A percentile compares a stretch with the other conserved stretches of the same genome.
phyloP scores from a whole-genome alignment of 495 filamentous ascomycete species.

The Xylaria flabelliformis region DNA sequence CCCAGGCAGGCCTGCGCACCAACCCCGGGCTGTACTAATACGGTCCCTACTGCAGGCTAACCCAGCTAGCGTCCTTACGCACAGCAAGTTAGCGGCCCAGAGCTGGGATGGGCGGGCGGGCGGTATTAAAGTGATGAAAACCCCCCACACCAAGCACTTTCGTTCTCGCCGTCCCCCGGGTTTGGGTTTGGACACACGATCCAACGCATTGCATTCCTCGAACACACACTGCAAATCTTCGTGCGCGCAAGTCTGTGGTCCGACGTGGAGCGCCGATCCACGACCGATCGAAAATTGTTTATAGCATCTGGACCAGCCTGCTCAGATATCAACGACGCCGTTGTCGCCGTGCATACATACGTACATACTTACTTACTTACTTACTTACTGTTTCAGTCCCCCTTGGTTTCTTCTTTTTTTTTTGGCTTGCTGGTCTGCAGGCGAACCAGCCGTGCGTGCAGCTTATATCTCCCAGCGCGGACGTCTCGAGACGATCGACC shows the following conservation, averaged over 20 bases:
- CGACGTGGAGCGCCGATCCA: not conserved
- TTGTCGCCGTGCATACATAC: not conserved
- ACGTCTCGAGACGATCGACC: not conserved
- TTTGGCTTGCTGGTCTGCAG: not conserved
- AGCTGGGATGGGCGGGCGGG: conserved; percentile 14
- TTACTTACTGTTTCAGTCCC: not conserved
- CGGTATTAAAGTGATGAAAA: conserved; percentile 23
- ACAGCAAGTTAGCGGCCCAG: conserved; percentile 14
- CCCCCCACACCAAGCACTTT: conserved; percentile 22
- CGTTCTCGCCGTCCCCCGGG: conserved; percentile 24
- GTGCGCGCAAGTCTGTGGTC: conserved; percentile 12
- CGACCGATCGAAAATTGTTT: conserved; percentile 3
- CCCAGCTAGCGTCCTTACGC: conserved; percentile 8
- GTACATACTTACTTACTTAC: too few species aligned
- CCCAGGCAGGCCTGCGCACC: not conserved
- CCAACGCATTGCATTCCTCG: conserved; percentile 7
- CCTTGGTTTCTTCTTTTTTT: not conserved
- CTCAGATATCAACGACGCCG: conserved; percentile 2
- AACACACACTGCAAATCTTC: conserved; percentile 1
- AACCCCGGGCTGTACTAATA: conserved; percentile 5
- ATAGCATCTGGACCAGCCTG: not conserved
- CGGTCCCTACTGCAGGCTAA: conserved; percentile 8
- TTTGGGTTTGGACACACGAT: conserved; percentile 17
- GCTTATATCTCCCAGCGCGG: not conserved
- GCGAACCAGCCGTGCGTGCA: conserved; percentile 20